Evolutionary conservation across 1,284 basidiomycete species (phyloP).

Genomic region (Cystobasidium pallidum): DNA sequence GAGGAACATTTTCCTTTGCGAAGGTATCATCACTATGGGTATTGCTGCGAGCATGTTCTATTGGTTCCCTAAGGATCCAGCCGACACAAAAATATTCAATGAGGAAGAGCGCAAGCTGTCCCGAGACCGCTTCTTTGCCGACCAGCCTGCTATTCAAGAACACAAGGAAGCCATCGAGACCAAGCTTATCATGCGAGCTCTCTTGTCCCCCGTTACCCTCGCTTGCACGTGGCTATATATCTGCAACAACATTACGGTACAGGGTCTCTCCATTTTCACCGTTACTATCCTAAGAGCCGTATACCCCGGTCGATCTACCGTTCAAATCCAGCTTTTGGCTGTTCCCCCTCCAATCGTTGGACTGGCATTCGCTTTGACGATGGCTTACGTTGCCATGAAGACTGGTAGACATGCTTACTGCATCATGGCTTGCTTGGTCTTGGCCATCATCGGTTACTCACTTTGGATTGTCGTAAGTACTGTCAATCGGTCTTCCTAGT

Average conservation of each 20-base stretch:
- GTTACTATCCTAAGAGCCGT: slow-evolving; percentile 51
- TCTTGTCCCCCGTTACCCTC: slow-evolving; percentile 42
- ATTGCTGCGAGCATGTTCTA: slow-evolving; percentile 22
- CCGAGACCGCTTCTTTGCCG: slow-evolving; percentile 49
- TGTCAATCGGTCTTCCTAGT: not conserved
- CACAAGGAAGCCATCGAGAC: slow-evolving; percentile 47
- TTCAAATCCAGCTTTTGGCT: slow-evolving; percentile 49
- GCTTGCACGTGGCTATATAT: slow-evolving; percentile 49
- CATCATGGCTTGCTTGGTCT: slow-evolving; percentile 44
- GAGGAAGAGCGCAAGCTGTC: slow-evolving; percentile 50
- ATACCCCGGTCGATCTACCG: slow-evolving; percentile 49
- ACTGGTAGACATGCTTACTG: slow-evolving; percentile 46
- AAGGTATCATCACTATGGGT: slow-evolving; percentile 54
- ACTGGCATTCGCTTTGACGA: slow-evolving; percentile 46
- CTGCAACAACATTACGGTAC: slow-evolving; percentile 44
- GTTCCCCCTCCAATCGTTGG: slow-evolving; percentile 49
- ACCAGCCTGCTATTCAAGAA: slow-evolving; percentile 50
- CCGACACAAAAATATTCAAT: slow-evolving; percentile 50
- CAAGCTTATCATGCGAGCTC: slow-evolving; percentile 46
- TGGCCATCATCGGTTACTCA: slow-evolving; percentile 41
- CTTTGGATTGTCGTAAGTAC: slow-evolving; percentile 25
- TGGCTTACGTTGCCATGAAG: slow-evolving; percentile 46
- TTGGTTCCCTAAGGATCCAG: slow-evolving; percentile 50
- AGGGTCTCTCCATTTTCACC: slow-evolving; percentile 52
- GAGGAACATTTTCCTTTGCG: slow-evolving; percentile 44